Evolutionary conservation across 2,329 filamentous ascomycete species (phyloP), one percentile per base, ranked within the genome.

Genomic region (Clarireedia sp.): DNA sequence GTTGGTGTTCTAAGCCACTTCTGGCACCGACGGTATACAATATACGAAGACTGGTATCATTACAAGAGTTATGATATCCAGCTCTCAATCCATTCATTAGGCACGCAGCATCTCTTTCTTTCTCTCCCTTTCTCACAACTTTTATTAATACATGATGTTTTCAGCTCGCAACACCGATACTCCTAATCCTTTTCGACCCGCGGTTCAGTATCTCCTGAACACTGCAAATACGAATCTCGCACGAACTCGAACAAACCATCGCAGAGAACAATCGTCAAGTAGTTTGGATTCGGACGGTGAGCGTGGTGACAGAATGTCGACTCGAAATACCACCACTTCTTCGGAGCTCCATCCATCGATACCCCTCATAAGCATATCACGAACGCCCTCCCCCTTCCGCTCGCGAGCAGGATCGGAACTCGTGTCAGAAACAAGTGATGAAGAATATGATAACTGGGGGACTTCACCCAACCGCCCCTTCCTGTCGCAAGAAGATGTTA

Each of bases 341-440:
- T 54, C 51, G n/a, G 63, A 65, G 55, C 55, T 57, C 45, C 62
- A 69, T 17, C 40, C 54, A 17, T 63, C 67, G 14, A 68, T 76
- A 7, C 74, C 75, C 2, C 65, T 77, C 9, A 74, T 76, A 50
- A 74, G 71, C 57, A 65, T 77, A 43, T 72, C 70, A 2, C 69
- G 74, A 51, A 72, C 71, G 21, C 71, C 72, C 7, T 75, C 71
- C 29, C 75, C 75, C 1, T 75, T 72, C 60, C 68, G 71, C n/a
- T 69, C 71, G 51, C 73, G 67, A 58, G 72, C 74, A 7, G 71
- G 63, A 7, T 73, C 73, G 55, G 65, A 65, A 51, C 60, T 63
- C 12, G 59, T 49, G 14, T 73, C 71, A 56, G 74, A 77, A 55
- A 74, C 74, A 8, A 50, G 45, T 56, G 75, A 77, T 51, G 74